Base-by-base conservation (phyloP, 257 asterid genomes). In the Ilex asprella region DNA sequence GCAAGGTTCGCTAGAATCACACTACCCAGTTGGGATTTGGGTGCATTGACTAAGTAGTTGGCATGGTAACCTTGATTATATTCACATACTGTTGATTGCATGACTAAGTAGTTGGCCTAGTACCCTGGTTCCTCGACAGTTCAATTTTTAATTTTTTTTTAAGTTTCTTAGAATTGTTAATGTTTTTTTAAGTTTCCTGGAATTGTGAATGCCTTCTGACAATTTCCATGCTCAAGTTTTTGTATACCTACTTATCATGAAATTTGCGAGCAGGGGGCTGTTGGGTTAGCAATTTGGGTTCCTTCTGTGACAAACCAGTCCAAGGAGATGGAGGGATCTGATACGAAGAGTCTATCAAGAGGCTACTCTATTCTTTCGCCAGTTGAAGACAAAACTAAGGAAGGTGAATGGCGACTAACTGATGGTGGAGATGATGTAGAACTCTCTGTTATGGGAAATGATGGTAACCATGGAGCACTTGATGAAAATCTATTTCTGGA, bases 271-370 rank as follows among this genome's bases (percentile, higher is more conserved):
- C 81, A 93, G 99, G 97, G 99, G 58, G 99, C 99, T 7, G 99
- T 93, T 82, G 99, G 99, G 71, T 79, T 93, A 73, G 97, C 99
- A 50, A 89, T 93, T 73, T 93, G 99, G 97, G 99, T 89, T 75
- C 99, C 97, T 39, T 93, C 99, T 61, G 91, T 93, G 70, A 78
- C 97, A 57, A 70, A 79, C 78, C 92, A 82, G 71, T 72, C 92
- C 15, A 87, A 87, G 69, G 99, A 87, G 78, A 44, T 62, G 2
- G 94, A 79, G 47, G 77, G 46, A 61, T 73, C 80, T 12, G 88
- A 76, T 67, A 12, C 85, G 52, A 85, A 80, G 83, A 76, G 55
- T 56, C 59, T 71, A 54, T 67, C 82, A 30, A 79, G 78, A 60
- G 94, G 88, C 53, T 93, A 93, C 75, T 67, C 84, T 54, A 65